Percentiles rank a stretch among this genome's conserved stretches.
phyloP scores from a whole-genome alignment of 495 filamentous ascomycete species.

The Jackrogersella minutella region DNA sequence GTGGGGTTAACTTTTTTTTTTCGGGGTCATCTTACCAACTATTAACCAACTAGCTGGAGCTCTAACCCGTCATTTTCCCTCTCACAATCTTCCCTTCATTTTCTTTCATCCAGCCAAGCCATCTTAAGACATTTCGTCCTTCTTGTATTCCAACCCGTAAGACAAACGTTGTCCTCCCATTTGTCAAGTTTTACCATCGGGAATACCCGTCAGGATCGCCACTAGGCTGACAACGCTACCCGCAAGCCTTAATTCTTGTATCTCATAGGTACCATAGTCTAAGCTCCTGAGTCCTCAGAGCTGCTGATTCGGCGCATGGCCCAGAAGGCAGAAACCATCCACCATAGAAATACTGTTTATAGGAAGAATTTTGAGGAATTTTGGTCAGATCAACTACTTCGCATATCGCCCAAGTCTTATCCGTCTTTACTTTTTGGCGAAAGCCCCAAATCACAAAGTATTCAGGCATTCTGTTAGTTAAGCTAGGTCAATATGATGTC shows the following conservation, averaged over 20 bases:
- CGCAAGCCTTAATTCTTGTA: background rate
- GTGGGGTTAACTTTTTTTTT: too few species aligned
- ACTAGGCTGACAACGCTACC: background rate
- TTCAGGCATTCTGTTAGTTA: slow-evolving; percentile 9
- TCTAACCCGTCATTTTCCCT: slow-evolving; percentile 14
- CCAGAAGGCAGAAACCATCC: background rate
- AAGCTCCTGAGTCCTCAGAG: slow-evolving; percentile 7
- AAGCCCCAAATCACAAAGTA: background rate
- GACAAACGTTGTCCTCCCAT: background rate
- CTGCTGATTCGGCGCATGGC: slow-evolving; percentile 27
- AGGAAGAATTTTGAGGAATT: slow-evolving; percentile 28
- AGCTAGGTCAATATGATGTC: slow-evolving; percentile 44
- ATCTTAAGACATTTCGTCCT: background rate
- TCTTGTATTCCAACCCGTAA: slow-evolving; percentile 1
- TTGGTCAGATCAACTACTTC: background rate
- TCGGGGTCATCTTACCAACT: slow-evolving; percentile 4
- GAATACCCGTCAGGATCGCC: slow-evolving; percentile 3
- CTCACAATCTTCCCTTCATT: slow-evolving; percentile 1
- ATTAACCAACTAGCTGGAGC: background rate
- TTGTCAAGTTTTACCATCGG: background rate
- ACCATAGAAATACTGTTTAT: background rate
- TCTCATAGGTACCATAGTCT: background rate
- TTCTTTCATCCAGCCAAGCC: background rate
- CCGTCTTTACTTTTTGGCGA: background rate
- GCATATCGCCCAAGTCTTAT: slow-evolving; percentile 1